Conservation (phyloP, 2,329 filamentous ascomycete genomes). For the Penicillium polonicum region DNA sequence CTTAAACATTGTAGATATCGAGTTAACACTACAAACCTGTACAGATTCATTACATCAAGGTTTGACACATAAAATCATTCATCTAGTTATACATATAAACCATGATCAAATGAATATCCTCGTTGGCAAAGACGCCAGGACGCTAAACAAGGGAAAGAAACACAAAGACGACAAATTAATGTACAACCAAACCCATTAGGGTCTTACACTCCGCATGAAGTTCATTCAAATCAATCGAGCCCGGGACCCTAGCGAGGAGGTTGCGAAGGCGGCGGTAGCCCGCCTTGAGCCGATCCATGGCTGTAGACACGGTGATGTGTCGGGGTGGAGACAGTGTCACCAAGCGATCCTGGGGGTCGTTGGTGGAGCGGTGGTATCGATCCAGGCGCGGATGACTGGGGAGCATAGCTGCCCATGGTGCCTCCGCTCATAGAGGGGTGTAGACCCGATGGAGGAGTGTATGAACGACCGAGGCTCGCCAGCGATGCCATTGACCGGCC, state of each 20-base stretch:
- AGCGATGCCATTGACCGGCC: slow-evolving; percentile 29
- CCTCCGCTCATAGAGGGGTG: slow-evolving; percentile 30
- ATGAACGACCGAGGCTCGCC: slow-evolving; percentile 37
- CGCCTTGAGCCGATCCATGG: slow-evolving; percentile 34
- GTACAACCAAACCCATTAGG: background rate
- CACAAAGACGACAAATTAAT: slow-evolving; percentile 2
- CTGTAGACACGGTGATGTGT: slow-evolving; percentile 41
- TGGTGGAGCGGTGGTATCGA: slow-evolving; percentile 30
- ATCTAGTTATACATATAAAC: slow-evolving; percentile 23
- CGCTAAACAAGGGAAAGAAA: slow-evolving; percentile 4
- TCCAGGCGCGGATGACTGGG: slow-evolving; percentile 22
- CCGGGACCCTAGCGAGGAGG: slow-evolving; percentile 23
- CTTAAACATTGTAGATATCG: background rate
- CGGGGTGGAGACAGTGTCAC: slow-evolving; percentile 24
- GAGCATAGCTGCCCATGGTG: slow-evolving; percentile 31
- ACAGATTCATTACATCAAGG: background rate
- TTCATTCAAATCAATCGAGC: background rate
- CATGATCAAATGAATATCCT: slow-evolving; percentile 8
- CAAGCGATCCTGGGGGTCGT: slow-evolving; percentile 28
- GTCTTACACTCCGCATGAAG: background rate
- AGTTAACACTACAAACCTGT: background rate
- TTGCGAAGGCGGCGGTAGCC: slow-evolving; percentile 30
- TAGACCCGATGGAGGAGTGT: slow-evolving; percentile 40
- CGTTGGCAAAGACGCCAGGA: background rate
- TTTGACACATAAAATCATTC: slow-evolving; percentile 25